These are phyloP conservation scores for Boletus sp. DNA, from an alignment of 1,284 basidiomycete species.

Conservation along the genomic window DNA sequence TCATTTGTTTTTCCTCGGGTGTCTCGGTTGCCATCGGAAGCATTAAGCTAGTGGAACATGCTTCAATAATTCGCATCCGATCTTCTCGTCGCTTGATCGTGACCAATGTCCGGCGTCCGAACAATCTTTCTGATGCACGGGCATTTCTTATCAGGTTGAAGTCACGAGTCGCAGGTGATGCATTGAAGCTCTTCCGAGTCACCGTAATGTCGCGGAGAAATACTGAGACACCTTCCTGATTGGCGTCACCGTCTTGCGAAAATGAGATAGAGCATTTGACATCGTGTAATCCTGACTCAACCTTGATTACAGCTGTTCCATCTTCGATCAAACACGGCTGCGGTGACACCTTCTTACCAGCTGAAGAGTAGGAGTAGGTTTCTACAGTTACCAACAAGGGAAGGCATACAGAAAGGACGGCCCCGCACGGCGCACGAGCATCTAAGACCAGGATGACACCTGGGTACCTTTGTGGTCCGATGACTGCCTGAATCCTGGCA, in stretches of 20 bases:
- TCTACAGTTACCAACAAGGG: not conserved
- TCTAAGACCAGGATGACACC: not conserved
- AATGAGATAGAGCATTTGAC: constrained; percentile 61
- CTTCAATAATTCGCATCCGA: not conserved
- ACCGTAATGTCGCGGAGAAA: not conserved
- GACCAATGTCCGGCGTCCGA: not conserved
- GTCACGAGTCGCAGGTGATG: not conserved
- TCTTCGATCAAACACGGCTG: constrained; percentile 23
- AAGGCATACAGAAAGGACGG: not conserved
- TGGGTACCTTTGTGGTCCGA: too few relatives aligned
- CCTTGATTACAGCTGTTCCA: constrained; percentile 13
- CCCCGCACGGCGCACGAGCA: not conserved
- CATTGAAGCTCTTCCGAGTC: not conserved
- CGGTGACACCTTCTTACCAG: constrained; percentile 11
- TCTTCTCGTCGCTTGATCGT: not conserved
- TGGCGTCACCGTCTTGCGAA: too few relatives aligned
- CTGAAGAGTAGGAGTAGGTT: too few relatives aligned
- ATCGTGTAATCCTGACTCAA: constrained; percentile 31
- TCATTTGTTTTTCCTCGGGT: not conserved
- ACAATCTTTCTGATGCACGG: not conserved
- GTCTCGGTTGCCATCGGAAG: not conserved
- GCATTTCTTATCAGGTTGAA: not conserved
- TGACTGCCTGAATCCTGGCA: too few relatives aligned
- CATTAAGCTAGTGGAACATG: not conserved
- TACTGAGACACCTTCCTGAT: not conserved